phyloP scores from a whole-genome alignment of 495 filamentous ascomycete species.

The Aspergillus coremiiformis region DNA sequence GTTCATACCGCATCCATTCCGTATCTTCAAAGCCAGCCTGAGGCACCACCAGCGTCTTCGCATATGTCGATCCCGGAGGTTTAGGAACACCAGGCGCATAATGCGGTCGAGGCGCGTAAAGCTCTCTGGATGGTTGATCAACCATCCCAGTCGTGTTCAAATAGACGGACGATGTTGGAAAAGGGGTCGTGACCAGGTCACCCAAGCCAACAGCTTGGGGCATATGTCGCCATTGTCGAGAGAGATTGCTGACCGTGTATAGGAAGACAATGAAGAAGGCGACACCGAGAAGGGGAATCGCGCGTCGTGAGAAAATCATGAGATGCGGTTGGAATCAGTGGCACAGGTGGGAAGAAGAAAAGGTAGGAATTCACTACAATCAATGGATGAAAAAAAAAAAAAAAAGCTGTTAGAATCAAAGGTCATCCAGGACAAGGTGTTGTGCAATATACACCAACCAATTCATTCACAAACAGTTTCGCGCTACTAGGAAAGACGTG shows the following conservation, averaged over 20 bases:
- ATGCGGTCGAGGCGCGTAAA: constrained; percentile 28
- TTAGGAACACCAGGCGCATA: constrained; percentile 37
- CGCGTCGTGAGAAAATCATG: constrained; percentile 36
- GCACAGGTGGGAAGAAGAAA: not conserved
- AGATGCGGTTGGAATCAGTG: constrained; percentile 4
- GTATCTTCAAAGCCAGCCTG: constrained; percentile 49
- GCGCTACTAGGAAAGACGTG: too few species aligned
- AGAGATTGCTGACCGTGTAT: constrained; percentile 26
- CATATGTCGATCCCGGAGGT: constrained; percentile 36
- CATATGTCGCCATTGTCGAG: constrained; percentile 27
- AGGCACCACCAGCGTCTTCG: constrained; percentile 51
- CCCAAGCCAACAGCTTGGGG: constrained; percentile 35
- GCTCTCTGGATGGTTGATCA: constrained; percentile 9
- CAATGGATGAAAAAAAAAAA: not conserved
- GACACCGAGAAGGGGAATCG: constrained; percentile 31
- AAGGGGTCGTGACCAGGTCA: constrained; percentile 18
- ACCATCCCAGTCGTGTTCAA: constrained; percentile 22
- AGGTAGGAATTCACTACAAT: not conserved
- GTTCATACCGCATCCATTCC: constrained; percentile 50
- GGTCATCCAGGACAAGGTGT: too few species aligned
- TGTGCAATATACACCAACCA: too few species aligned
- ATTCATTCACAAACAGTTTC: too few species aligned
- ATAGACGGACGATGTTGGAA: constrained; percentile 7
- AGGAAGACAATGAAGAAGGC: constrained; percentile 29
- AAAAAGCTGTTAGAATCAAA: not conserved